These are phyloP conservation scores for Ganoderma boninense DNA, from an alignment of 1,284 basidiomycete species.

Conservation along the genomic window DNA sequence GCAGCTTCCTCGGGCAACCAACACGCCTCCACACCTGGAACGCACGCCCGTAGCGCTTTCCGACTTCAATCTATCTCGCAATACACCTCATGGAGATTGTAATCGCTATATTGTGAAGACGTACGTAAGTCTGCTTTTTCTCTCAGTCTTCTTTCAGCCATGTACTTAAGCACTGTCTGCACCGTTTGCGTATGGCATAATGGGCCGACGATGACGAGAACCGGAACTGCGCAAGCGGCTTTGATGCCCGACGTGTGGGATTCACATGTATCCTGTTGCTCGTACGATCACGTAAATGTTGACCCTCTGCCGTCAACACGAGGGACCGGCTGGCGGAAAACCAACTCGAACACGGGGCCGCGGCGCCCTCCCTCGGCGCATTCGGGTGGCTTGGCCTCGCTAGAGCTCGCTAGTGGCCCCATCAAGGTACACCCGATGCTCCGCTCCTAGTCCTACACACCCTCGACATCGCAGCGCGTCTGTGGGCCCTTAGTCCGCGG, in stretches of 20 bases:
- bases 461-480: neutral
- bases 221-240: neutral
- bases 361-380: neutral
- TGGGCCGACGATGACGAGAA: neutral
- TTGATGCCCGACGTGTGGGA: neutral
- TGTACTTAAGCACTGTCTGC: neutral
- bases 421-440: neutral
- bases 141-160: neutral
- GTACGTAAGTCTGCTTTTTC: neutral
- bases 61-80: neutral
- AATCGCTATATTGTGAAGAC: constrained; percentile 1
- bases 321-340: neutral
- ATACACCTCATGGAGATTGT: neutral
- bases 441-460: neutral
- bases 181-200: neutral
- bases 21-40: neutral
- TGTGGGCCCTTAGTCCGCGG: neutral
- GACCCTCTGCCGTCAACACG: neutral
- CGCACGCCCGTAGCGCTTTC: neutral
- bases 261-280: neutral
- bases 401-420: neutral
- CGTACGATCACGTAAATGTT: neutral
- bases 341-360: neutral
- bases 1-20: neutral
- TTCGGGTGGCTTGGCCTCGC: neutral